phyloP scores from a whole-genome alignment of 140 eudicot species.

The Senecio squalidus region DNA sequence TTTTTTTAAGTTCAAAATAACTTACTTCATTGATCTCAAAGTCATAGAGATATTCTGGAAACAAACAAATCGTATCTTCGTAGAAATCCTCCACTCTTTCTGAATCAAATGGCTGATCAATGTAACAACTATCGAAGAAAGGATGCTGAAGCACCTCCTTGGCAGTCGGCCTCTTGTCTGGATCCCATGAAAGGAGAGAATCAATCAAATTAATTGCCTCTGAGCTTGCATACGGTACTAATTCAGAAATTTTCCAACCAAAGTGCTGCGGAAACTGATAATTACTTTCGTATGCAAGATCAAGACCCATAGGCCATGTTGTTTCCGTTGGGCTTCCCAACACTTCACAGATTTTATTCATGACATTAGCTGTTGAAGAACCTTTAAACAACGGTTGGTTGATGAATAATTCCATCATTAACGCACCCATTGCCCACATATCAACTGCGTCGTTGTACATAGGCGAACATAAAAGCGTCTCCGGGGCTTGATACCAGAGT shows the following conservation, averaged over 20 bases:
- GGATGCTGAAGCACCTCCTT: constrained; percentile 45
- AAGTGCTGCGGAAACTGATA: constrained; percentile 47
- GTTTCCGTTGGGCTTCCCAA: constrained; percentile 54
- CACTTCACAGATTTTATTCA: constrained; percentile 41
- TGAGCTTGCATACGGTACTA: constrained; percentile 34
- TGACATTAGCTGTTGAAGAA: constrained; percentile 6
- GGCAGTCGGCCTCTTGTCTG: constrained; percentile 56
- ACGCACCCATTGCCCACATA: constrained; percentile 34
- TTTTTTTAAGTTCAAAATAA: too few relatives aligned
- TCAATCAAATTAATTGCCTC: constrained; percentile 38
- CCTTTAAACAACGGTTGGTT: constrained; percentile 61
- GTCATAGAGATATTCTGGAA: too few relatives aligned
- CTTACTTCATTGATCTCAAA: too few relatives aligned
- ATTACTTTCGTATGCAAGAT: constrained; percentile 30
- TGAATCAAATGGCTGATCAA: constrained; percentile 3
- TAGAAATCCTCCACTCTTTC: too few relatives aligned
- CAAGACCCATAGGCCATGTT: constrained; percentile 40
- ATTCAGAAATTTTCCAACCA: constrained; percentile 33
- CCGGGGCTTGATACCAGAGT: constrained; percentile 43
- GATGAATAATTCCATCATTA: constrained; percentile 23
- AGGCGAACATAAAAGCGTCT: constrained; percentile 50
- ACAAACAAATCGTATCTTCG: too few relatives aligned
- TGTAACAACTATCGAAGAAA: background rate
- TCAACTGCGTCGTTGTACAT: constrained; percentile 64
- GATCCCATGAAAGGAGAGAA: constrained; percentile 61